Evolutionary conservation across 2,329 filamentous ascomycete genomes (phyloP).

Genomic region (Incumbomyces lentus): DNA sequence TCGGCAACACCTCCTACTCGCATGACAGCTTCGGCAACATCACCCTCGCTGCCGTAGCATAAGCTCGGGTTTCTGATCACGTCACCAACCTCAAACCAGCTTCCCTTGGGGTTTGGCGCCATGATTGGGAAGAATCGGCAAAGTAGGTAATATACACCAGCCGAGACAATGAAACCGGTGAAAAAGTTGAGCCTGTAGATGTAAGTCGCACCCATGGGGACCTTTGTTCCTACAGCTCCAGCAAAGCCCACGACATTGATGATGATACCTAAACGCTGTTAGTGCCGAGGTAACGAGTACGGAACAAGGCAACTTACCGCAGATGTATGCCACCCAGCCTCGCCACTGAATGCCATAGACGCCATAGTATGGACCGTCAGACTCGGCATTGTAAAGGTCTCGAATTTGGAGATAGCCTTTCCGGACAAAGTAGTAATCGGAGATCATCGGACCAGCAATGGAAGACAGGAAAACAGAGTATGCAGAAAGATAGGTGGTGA

Average conservation of each 20-base stretch:
- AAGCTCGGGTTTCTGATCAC: conserved; percentile 6
- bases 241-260: conserved; percentile 90
- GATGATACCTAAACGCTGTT: conserved; percentile 46
- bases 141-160: conserved; percentile 56
- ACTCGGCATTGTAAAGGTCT: conserved; percentile 62
- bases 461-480: conserved; percentile 92
- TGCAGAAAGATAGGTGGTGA: conserved; percentile 73
- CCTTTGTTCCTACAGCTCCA: conserved; percentile 59
- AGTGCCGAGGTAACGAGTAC: too few relatives aligned
- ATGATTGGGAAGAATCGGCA: conserved; percentile 62
- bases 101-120: conserved; percentile 47
- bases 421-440: conserved; percentile 80
- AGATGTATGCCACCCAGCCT: conserved; percentile 63
- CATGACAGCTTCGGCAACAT: not conserved
- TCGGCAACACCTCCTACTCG: not conserved
- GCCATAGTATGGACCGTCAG: conserved; percentile 61
- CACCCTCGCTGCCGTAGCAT: conserved; percentile 1
- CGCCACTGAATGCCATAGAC: conserved; percentile 68
- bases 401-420: conserved; percentile 69
- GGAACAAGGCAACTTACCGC: conserved; percentile 29
- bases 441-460: conserved; percentile 82
- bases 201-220: conserved; percentile 70
- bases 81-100: conserved; percentile 5
- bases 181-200: conserved; percentile 92
- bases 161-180: conserved; percentile 64